Evolutionary conservation across 192 early-diverging fungal species (phyloP).

Genomic region (Gamsiella multidivaricata): DNA sequence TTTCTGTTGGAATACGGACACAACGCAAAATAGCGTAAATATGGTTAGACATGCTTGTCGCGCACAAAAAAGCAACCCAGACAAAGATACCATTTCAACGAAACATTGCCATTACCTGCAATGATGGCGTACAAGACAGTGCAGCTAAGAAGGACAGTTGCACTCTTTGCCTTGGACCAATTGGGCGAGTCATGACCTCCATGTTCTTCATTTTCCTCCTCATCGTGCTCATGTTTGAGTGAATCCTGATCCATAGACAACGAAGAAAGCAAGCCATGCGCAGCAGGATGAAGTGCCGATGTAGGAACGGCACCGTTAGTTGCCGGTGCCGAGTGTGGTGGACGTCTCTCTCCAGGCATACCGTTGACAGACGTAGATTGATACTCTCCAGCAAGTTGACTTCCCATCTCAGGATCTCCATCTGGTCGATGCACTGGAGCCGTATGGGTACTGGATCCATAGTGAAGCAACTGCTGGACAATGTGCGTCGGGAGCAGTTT

Average conservation of each 20-base stretch:
- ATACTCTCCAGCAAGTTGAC: neutral
- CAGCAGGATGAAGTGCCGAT: conserved; percentile 23
- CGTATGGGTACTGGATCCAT: conserved; percentile 17
- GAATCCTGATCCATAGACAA: conserved; percentile 44
- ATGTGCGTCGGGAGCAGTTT: conserved; percentile 60
- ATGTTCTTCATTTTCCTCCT: conserved; percentile 69
- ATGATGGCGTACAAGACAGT: conserved; percentile 89
- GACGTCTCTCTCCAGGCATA: conserved; percentile 7
- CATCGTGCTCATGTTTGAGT: conserved; percentile 58
- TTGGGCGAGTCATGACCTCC: conserved; percentile 93
- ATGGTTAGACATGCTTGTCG: no score
- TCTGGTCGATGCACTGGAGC: neutral
- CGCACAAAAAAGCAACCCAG: no score
- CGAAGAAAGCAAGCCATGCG: conserved; percentile 42
- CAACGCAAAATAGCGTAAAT: neutral
- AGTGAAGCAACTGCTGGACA: conserved; percentile 57
- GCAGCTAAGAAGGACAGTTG: conserved; percentile 79
- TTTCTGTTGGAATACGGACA: conserved; percentile 61
- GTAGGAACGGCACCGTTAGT: conserved; percentile 4
- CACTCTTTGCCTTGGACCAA: conserved; percentile 87
- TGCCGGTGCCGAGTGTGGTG: conserved; percentile 23
- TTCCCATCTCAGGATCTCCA: conserved; percentile 28
- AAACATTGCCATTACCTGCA: conserved; percentile 73
- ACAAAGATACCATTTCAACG: no score
- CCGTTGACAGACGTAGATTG: conserved; percentile 13